Evolutionary conservation across 306 rosid species (phyloP).

Genomic region (Sesbania bispinosa): DNA sequence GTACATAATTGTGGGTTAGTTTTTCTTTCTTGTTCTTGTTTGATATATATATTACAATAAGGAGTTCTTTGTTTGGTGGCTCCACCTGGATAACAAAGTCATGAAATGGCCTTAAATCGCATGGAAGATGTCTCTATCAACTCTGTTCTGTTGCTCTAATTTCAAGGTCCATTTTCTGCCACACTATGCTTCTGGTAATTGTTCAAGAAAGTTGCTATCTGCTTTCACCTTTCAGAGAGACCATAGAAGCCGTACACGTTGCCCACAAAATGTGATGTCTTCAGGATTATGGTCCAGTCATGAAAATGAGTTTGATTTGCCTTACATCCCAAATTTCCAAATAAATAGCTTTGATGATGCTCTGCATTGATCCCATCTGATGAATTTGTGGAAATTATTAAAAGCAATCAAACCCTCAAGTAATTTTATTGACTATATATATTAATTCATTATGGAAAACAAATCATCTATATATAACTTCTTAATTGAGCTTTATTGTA

Average conservation of each 20-base stretch:
- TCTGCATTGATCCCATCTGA: background rate
- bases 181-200: conserved; percentile 17
- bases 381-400: background rate
- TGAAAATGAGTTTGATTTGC: background rate
- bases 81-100: conserved; percentile 31
- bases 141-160: conserved; percentile 8
- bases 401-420: background rate
- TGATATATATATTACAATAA: too few species aligned
- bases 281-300: background rate
- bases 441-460: too few species aligned
- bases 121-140: conserved; percentile 27
- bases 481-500: too few species aligned
- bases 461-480: too few species aligned
- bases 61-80: conserved; percentile 21
- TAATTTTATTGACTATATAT: background rate
- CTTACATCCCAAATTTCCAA: background rate
- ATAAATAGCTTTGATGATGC: background rate
- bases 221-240: conserved; percentile 5
- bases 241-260: conserved; percentile 18
- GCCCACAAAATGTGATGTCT: background rate
- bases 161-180: conserved; percentile 33
- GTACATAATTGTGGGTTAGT: background rate
- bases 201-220: background rate
- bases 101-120: conserved; percentile 23
- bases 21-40: too few species aligned